Base-by-base conservation (phyloP, 257 asterid species). In the Petunia axillaris region DNA sequence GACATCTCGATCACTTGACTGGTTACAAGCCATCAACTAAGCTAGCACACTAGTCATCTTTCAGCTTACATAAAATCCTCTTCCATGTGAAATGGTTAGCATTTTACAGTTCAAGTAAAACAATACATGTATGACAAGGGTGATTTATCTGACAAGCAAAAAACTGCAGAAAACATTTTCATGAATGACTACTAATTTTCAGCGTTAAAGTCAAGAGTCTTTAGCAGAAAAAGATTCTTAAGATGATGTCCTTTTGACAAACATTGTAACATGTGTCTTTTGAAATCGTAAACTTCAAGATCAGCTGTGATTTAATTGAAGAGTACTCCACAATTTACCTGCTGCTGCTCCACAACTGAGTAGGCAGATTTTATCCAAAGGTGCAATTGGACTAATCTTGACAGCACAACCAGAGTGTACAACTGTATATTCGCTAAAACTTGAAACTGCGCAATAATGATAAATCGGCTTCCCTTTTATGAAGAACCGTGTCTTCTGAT, bases 331-430 rank as follows among this genome's bases (percentile, higher is more conserved):
- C 25, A 11, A 71, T 46, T 70, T 89, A 93, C 99, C 99, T 67
- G 98, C 97, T 46, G 99, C 96, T 13, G 91, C 97, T 77, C 99
- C 99, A 87, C 99, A 95, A 82, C 99, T 95, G 44, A 95, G 94
- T 87, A 95, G 98, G 87, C 98, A 93, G 86, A 92, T 88, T 88
- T 92, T 93, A 77, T 95, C 97, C 66, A 95, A 81, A 81, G 99
- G 99, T 36, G 99, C 99, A 58, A 14, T 79, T 11, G 94, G 52
- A 84, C 81, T 90, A 77, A 95, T 89, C 90, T 93, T 95, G 77
- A 86, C 93, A 70, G 98, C 99, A 84, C 99, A 93, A 77, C 99
- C 98, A 79, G 98, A 91, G 87, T 95, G 97, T 84, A 95, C 98
- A 43, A 95, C 88, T 1, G 97, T 93, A 77, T 95, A 92, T 53